These are phyloP conservation scores for Linnemannia exigua DNA, from an alignment of 192 early-diverging fungal genomes.

Conservation along the genomic window DNA sequence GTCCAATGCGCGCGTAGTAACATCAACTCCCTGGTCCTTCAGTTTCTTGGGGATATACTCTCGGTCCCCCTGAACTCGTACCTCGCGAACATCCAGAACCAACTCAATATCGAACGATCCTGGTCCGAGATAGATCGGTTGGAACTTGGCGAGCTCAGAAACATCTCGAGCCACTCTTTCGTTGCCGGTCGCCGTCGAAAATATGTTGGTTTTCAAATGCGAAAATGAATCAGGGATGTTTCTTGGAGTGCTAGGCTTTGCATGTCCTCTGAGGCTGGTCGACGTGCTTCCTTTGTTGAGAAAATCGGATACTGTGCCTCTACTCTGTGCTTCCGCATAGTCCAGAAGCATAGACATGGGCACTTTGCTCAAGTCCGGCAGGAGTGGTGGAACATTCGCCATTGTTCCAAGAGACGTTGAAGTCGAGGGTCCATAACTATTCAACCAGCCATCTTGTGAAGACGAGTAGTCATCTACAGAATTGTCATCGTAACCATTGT, in stretches of 20 bases:
- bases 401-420: background rate
- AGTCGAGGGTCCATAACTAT: background rate
- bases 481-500: background rate
- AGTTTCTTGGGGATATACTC: slow-evolving; percentile 81
- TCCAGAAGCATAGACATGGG: background rate
- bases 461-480: background rate
- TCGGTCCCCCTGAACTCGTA: slow-evolving; percentile 76
- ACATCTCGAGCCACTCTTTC: background rate
- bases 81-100: slow-evolving; percentile 89
- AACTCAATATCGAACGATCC: slow-evolving; percentile 77
- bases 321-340: background rate
- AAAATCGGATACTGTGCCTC: background rate
- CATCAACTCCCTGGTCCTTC: slow-evolving; percentile 64
- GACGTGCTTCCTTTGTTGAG: background rate
- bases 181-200: background rate
- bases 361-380: background rate
- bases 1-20: slow-evolving; percentile 73
- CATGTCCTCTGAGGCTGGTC: background rate
- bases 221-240: slow-evolving; percentile 11
- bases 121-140: slow-evolving; percentile 42
- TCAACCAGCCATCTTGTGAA: background rate
- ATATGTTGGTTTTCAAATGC: slow-evolving; percentile 3
- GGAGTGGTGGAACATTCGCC: background rate
- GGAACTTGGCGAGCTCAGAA: slow-evolving; percentile 27
- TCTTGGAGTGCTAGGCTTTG: background rate